Percentiles rank a stretch among this genome's conserved stretches.
phyloP scores from a whole-genome alignment of 2,329 filamentous ascomycete species.

The Cordyceps cicadae region DNA sequence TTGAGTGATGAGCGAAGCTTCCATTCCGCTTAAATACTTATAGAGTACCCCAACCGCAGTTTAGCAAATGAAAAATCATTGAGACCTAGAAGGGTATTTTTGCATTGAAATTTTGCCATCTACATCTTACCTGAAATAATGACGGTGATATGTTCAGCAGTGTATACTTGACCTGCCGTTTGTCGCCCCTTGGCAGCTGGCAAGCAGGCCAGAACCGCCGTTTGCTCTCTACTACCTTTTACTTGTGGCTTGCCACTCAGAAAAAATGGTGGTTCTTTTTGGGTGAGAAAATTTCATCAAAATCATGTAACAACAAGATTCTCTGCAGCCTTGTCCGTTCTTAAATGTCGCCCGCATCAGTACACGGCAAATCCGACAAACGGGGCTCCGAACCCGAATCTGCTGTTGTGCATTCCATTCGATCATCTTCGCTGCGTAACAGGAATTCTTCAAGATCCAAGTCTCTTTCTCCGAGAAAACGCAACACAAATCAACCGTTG shows the following conservation, averaged over 20 bases:
- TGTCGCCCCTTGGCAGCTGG: background rate
- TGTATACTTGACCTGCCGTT: background rate
- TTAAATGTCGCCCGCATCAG: background rate
- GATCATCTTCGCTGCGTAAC: background rate
- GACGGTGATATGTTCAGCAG: background rate
- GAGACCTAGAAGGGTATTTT: no score
- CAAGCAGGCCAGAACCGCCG: background rate
- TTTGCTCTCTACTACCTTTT: background rate
- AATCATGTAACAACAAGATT: no score
- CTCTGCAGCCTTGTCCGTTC: background rate
- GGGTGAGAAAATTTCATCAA: no score
- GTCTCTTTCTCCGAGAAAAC: slow-evolving; percentile 29
- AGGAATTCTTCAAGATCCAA: slow-evolving; percentile 20
- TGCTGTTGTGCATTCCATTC: background rate
- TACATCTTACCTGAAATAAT: no score
- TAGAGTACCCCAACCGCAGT: no score
- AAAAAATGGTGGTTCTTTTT: no score
- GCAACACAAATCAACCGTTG: slow-evolving; percentile 29
- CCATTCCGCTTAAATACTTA: no score
- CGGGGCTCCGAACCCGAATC: background rate
- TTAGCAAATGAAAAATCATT: no score
- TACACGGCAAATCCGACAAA: background rate
- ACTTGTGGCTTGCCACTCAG: background rate
- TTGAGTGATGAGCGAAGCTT: no score
- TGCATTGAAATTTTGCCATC: no score